phyloP scores from a whole-genome alignment of 2,329 filamentous ascomycete species.

The Neofusicoccum umdonicola region DNA sequence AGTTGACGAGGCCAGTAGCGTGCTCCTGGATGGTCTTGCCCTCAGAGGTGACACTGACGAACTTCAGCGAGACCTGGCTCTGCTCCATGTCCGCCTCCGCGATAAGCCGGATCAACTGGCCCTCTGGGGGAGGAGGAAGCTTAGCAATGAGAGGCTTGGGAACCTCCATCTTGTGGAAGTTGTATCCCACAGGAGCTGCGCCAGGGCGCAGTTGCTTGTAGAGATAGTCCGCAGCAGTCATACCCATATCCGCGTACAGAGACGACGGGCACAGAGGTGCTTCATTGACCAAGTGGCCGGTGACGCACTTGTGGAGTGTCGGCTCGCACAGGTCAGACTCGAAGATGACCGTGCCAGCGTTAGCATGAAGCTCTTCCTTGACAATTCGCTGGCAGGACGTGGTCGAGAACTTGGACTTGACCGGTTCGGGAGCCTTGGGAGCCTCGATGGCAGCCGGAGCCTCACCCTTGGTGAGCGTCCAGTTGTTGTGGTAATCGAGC shows the following conservation, averaged over 20 bases:
- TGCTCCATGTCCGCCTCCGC: constrained; percentile 58
- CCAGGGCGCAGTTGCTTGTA: constrained; percentile 63
- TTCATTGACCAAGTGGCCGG: constrained; percentile 67
- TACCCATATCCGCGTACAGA: constrained; percentile 63
- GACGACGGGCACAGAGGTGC: constrained; percentile 64
- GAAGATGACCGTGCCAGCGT: constrained; percentile 59
- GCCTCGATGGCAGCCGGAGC: constrained; percentile 41
- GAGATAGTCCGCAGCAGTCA: constrained; percentile 65
- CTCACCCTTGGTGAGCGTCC: constrained; percentile 68
- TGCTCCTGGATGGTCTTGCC: constrained; percentile 59
- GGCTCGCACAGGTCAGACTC: constrained; percentile 65
- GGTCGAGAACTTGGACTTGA: constrained; percentile 58
- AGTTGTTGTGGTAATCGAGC: constrained; percentile 70
- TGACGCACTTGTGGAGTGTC: constrained; percentile 61
- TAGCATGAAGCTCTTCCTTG: constrained; percentile 61
- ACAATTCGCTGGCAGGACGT: constrained; percentile 65
- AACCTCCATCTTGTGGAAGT: constrained; percentile 67
- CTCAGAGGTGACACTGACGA: constrained; percentile 58
- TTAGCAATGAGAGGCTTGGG: constrained; percentile 66
- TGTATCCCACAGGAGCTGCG: constrained; percentile 56
- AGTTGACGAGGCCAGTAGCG: constrained; percentile 61
- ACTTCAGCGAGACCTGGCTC: constrained; percentile 55
- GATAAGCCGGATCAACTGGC: constrained; percentile 61
- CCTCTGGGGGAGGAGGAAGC: constrained; percentile 46
- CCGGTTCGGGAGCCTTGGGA: constrained; percentile 40